phyloP scores from a whole-genome alignment of 257 asterid species.

The Ehretia macrophylla region DNA sequence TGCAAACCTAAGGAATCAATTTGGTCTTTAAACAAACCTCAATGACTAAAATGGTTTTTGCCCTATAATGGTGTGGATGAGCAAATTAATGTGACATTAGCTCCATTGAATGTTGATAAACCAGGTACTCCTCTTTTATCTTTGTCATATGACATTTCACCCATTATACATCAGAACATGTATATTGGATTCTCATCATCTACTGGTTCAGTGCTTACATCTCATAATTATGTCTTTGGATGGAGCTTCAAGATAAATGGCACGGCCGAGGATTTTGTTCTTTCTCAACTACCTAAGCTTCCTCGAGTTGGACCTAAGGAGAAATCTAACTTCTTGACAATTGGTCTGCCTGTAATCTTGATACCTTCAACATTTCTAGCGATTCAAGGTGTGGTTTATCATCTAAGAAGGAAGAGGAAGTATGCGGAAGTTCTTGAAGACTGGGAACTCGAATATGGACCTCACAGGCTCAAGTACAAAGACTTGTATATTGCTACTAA shows the following conservation, averaged over 20 bases:
- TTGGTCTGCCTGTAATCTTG: slow-evolving; percentile 2
- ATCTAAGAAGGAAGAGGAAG: slow-evolving; percentile 14
- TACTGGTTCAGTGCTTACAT: background rate
- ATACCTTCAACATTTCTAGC: background rate
- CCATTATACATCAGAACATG: slow-evolving; percentile 6
- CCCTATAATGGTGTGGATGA: background rate
- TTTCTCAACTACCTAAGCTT: slow-evolving; percentile 9
- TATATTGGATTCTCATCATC: slow-evolving; percentile 19
- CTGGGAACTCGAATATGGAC: slow-evolving; percentile 29
- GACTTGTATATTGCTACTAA: slow-evolving; percentile 21
- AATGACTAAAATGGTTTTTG: too few species aligned
- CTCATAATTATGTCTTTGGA: slow-evolving; percentile 17
- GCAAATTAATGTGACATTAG: slow-evolving; percentile 15
- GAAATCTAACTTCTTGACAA: background rate
- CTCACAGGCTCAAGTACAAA: slow-evolving; percentile 18
- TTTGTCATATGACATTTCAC: slow-evolving; percentile 13
- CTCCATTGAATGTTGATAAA: slow-evolving; percentile 7
- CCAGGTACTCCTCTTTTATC: slow-evolving; percentile 13
- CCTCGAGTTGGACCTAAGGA: slow-evolving; percentile 8
- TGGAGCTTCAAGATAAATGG: slow-evolving; percentile 26
- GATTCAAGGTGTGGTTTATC: slow-evolving; percentile 8
- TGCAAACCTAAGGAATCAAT: too few species aligned
- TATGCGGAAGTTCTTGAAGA: slow-evolving; percentile 17
- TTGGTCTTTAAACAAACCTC: too few species aligned
- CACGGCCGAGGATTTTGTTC: slow-evolving; percentile 1